Evolutionary conservation across 1,284 basidiomycete genomes (phyloP), one percentile per base, ranked within the genome.

Genomic region (Xanthoconium separans): DNA sequence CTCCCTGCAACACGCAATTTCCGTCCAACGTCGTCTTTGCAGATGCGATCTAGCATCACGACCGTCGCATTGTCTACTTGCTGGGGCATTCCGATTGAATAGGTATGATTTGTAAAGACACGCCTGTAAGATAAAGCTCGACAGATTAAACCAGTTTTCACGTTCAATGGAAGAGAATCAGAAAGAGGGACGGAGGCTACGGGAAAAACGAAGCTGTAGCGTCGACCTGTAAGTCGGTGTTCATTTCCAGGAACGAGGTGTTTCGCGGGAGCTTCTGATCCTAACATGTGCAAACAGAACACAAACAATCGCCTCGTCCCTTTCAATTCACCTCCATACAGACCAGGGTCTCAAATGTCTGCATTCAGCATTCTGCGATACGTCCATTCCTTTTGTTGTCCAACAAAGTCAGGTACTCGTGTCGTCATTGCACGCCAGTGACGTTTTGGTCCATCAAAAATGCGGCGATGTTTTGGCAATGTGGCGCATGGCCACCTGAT

Each of bases 1-100:
- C 75, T 72, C 58, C 78, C 78, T 34, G 75, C 73, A 47, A 80
- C 59, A 52, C 78, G 71, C 55, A 80, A 59, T 66, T 81, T 80
- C 54, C 65, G 68, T 42, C 78, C 79, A 41, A 71, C 56, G 31
- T 75, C 56, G 37, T 62, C 59, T 29, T 68, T 64, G 24, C 64
- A 61, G 45, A 79, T 60, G 22, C 65, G 67, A 46, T 61, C 62
- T 39, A 80, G 43, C 62, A 65, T 70, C 45, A 70, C 70, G 20
- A 72, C 71, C 33, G 58, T 66, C 37, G 75, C 77, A 41, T 58
- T 62, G 30, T 76, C 75, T 40, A 73, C 71, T 58, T 73, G 75
- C 46, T 64, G 70, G 42, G 65, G 64, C 72, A 72, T 73, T 29
- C 53, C 43, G 50, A 48, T 45, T 1, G 47, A 37, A 27, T 30